Evolutionary conservation across 768 basidiomycete genomes (phyloP).

Genomic region (Tephrocybe sp.): DNA sequence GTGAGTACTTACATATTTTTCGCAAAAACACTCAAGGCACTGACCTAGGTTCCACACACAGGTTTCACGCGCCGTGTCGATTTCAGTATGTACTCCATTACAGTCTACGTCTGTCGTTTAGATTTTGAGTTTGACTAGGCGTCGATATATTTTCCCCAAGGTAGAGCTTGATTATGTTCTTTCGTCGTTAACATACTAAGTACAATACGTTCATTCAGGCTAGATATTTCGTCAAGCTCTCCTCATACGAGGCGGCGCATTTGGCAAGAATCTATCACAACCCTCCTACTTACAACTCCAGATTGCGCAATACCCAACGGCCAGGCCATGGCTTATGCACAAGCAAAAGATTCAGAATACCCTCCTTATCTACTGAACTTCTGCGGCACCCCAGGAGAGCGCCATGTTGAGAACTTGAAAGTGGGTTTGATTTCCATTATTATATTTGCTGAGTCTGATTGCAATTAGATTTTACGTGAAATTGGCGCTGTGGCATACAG

Average conservation of each 20-base stretch:
- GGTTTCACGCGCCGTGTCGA: constrained; percentile 65
- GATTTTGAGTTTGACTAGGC: constrained; percentile 38
- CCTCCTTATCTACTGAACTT: constrained; percentile 74
- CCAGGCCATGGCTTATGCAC: constrained; percentile 59
- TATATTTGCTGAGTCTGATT: neutral
- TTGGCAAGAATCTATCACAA: constrained; percentile 77
- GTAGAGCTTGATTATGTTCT: constrained; percentile 30
- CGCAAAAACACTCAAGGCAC: too few relatives aligned
- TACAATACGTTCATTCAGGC: constrained; percentile 29
- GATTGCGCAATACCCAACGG: constrained; percentile 57
- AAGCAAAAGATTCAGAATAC: constrained; percentile 54
- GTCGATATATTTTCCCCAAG: constrained; percentile 81
- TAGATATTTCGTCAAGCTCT: constrained; percentile 57
- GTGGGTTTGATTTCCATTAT: constrained; percentile 28
- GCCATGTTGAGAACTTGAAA: constrained; percentile 80
- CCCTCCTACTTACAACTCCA: constrained; percentile 60
- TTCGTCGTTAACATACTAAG: neutral
- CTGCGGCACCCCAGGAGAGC: constrained; percentile 59
- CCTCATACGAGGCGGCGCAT: constrained; percentile 68
- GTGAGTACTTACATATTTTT: constrained; percentile 32
- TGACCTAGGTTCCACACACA: too few relatives aligned
- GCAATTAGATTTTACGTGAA: constrained; percentile 61
- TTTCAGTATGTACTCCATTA: constrained; percentile 56
- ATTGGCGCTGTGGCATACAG: constrained; percentile 58
- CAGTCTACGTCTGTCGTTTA: neutral